phyloP scores from a whole-genome alignment of 768 basidiomycete species.

The Tricholoma furcatifolium region DNA sequence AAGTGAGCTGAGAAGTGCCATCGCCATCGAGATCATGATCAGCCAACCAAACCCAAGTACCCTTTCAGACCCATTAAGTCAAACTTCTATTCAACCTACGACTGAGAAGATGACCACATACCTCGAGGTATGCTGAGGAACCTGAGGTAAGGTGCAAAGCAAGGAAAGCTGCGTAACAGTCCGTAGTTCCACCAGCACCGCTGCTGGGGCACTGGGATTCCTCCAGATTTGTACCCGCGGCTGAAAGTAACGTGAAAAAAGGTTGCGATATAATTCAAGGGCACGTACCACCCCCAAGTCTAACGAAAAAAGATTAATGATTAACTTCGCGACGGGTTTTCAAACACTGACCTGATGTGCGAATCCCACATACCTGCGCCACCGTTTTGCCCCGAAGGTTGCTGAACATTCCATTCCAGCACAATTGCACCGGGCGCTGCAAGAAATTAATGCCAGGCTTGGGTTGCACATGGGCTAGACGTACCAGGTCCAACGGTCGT shows the following conservation, averaged over 20 bases:
- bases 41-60: slow-evolving; percentile 79
- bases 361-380: slow-evolving; percentile 61
- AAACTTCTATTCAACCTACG: background rate
- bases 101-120: slow-evolving; percentile 17
- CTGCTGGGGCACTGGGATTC: slow-evolving; percentile 40
- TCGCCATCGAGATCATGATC: slow-evolving; percentile 75
- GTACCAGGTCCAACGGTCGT: slow-evolving; percentile 25
- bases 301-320: slow-evolving; percentile 10
- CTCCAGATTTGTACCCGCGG: slow-evolving; percentile 55
- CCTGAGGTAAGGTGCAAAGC: slow-evolving; percentile 57
- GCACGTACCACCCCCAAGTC: slow-evolving; percentile 37
- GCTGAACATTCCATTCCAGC: slow-evolving; percentile 65
- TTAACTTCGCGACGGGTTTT: background rate
- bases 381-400: slow-evolving; percentile 53
- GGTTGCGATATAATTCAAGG: too few relatives aligned
- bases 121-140: slow-evolving; percentile 67
- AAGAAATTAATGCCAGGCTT: background rate
- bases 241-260: slow-evolving; percentile 23
- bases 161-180: slow-evolving; percentile 67
- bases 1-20: slow-evolving; percentile 43
- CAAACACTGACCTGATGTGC: slow-evolving; percentile 40
- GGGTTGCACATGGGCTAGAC: slow-evolving; percentile 3
- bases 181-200: slow-evolving; percentile 37
- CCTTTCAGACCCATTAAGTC: slow-evolving; percentile 34
- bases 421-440: slow-evolving; percentile 60